phyloP scores from a whole-genome alignment of 2,329 filamentous ascomycete genomes.

The Ascomycota sp. region DNA sequence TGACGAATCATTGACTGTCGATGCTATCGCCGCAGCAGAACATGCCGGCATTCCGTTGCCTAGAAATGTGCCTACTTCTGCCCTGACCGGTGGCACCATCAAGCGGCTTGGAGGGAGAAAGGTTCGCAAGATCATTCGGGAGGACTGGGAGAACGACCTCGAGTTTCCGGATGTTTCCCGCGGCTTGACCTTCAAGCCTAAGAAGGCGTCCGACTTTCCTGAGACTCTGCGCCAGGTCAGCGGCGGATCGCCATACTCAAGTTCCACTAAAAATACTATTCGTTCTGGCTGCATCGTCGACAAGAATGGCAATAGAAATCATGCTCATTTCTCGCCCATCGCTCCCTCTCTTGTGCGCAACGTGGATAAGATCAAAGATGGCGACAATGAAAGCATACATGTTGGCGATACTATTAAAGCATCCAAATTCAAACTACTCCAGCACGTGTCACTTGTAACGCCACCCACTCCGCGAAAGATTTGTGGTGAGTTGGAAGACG shows the following conservation, averaged over 20 bases:
- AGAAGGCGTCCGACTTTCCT: slow-evolving; percentile 40
- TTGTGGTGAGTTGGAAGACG: slow-evolving; percentile 27
- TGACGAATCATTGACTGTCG: slow-evolving; percentile 63
- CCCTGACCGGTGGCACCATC: slow-evolving; percentile 79
- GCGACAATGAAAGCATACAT: slow-evolving; percentile 42
- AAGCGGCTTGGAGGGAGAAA: slow-evolving; percentile 66
- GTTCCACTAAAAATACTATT: slow-evolving; percentile 22
- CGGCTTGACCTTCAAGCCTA: slow-evolving; percentile 43
- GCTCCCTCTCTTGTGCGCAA: slow-evolving; percentile 26
- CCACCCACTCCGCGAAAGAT: slow-evolving; percentile 31
- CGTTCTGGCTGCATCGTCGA: slow-evolving; percentile 2
- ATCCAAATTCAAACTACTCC: slow-evolving; percentile 33
- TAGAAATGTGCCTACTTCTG: slow-evolving; percentile 67
- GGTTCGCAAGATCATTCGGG: slow-evolving; percentile 50
- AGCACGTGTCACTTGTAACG: slow-evolving; percentile 31
- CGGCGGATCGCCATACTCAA: slow-evolving; percentile 28
- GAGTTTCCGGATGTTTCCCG: slow-evolving; percentile 42
- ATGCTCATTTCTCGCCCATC: slow-evolving; percentile 12
- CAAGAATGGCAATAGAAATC: slow-evolving; percentile 11
- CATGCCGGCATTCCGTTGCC: slow-evolving; percentile 84
- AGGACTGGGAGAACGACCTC: slow-evolving; percentile 67
- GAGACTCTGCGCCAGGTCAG: slow-evolving; percentile 49
- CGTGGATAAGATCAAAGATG: slow-evolving; percentile 44
- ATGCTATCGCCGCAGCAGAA: slow-evolving; percentile 74
- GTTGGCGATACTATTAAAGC: slow-evolving; percentile 49